Evolutionary conservation across 495 filamentous ascomycete genomes (phyloP).

Genomic region (Friedmanniomyces simplex): DNA sequence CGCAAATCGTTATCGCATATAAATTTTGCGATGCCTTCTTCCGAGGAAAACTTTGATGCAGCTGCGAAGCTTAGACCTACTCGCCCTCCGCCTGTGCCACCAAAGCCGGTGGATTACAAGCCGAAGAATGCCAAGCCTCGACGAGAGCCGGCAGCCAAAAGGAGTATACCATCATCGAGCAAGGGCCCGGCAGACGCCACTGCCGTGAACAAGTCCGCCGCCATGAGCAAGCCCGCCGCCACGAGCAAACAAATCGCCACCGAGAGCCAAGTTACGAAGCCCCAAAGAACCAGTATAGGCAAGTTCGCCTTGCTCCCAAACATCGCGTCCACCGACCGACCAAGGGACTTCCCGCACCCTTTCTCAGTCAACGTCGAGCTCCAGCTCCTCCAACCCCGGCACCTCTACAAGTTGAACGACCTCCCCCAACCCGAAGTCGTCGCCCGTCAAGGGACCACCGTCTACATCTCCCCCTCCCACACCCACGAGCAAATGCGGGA

Average conservation of each 20-base stretch:
- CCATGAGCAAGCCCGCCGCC: too few species aligned
- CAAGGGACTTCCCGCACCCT: not conserved
- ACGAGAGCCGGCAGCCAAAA: too few species aligned
- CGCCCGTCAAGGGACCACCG: not conserved
- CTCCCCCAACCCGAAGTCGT: not conserved
- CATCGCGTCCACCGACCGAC: not conserved
- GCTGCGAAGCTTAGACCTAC: not conserved
- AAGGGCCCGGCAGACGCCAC: too few species aligned
- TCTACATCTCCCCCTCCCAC: not conserved
- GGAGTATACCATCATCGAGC: not conserved
- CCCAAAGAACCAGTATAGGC: not conserved
- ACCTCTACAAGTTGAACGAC: not conserved
- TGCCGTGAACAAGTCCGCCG: too few species aligned
- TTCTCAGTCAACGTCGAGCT: not conserved
- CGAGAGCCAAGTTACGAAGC: not conserved
- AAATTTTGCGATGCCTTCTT: not conserved
- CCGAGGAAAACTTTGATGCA: not conserved
- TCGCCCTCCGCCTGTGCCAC: not conserved
- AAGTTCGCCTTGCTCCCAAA: not conserved
- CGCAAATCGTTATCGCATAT: too few species aligned
- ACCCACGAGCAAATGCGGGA: not conserved
- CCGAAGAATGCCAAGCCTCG: not conserved
- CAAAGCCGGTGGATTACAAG: not conserved
- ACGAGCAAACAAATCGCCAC: too few species aligned
- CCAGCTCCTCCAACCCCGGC: not conserved